A percentile compares a stretch with the other conserved stretches of the same genome.
Evolutionary conservation across 345 rosid species (phyloP).

Genomic region (Nephelium lappaceum): DNA sequence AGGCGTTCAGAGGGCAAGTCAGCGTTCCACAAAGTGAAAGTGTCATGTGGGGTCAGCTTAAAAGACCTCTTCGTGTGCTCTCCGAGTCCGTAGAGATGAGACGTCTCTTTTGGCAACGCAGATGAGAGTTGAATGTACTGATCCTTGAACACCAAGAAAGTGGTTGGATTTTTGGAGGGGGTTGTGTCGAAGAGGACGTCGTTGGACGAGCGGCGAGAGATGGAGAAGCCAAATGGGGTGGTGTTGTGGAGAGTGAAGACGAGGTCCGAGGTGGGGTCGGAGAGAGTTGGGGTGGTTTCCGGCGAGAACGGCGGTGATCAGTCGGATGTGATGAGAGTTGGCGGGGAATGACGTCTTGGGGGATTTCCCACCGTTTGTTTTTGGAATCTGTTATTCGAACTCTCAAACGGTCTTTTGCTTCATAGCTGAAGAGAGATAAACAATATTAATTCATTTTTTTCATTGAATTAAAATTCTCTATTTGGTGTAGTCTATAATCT

Average conservation of each 20-base stretch:
- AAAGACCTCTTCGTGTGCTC: not conserved
- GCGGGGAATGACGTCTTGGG: not conserved
- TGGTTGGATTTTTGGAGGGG: not conserved
- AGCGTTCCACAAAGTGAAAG: not conserved
- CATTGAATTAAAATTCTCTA: too few species aligned
- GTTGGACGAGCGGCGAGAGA: not conserved
- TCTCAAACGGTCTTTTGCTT: not conserved
- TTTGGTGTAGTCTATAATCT: too few species aligned
- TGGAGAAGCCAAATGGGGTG: not conserved
- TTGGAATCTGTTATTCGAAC: not conserved
- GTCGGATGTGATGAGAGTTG: not conserved
- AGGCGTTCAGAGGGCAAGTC: not conserved
- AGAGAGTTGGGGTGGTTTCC: not conserved
- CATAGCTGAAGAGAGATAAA: not conserved
- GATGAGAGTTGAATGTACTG: constrained; percentile 3
- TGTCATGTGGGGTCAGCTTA: not conserved
- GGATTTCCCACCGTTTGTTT: not conserved
- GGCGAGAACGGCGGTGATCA: not conserved
- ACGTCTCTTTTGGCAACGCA: not conserved
- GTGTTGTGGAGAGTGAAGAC: not conserved
- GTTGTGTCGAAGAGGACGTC: not conserved
- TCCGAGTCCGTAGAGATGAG: constrained; percentile 4
- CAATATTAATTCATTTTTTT: too few species aligned
- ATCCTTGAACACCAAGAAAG: not conserved
- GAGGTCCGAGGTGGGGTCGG: not conserved